Evolutionary conservation across 129 eudicot species (phyloP).

Genomic region (Daucus carota): DNA sequence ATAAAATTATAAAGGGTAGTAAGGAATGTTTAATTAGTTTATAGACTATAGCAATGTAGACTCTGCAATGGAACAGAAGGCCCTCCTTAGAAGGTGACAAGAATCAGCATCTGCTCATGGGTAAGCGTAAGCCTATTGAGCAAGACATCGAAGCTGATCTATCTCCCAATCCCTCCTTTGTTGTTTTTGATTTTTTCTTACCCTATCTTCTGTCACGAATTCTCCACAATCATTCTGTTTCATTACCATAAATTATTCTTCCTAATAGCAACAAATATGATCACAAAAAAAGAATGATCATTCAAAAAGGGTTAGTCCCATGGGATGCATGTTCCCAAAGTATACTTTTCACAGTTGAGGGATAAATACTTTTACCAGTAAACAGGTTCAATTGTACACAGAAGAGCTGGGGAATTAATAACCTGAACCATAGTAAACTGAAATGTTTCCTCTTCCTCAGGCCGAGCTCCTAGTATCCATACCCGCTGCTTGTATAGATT

Average conservation of each 20-base stretch:
- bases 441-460: constrained; percentile 83
- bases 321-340: background rate
- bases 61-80: background rate
- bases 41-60: background rate
- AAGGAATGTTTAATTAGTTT: background rate
- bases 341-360: background rate
- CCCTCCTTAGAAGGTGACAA: background rate
- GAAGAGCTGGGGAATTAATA: background rate
- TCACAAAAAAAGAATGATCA: background rate
- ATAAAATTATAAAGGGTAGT: background rate
- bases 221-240: background rate
- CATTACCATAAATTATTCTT: background rate
- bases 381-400: background rate
- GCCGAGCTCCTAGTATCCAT: constrained; percentile 87
- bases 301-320: background rate
- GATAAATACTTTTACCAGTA: background rate
- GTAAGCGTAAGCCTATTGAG: background rate
- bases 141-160: background rate
- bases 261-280: background rate
- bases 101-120: background rate
- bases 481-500: constrained; percentile 72
- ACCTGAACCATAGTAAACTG: constrained; percentile 94
- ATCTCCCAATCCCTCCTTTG: background rate
- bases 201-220: background rate
- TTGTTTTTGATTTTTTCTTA: background rate